phyloP scores from a whole-genome alignment of 495 filamentous ascomycete species.

The Usnea hakonensis region DNA sequence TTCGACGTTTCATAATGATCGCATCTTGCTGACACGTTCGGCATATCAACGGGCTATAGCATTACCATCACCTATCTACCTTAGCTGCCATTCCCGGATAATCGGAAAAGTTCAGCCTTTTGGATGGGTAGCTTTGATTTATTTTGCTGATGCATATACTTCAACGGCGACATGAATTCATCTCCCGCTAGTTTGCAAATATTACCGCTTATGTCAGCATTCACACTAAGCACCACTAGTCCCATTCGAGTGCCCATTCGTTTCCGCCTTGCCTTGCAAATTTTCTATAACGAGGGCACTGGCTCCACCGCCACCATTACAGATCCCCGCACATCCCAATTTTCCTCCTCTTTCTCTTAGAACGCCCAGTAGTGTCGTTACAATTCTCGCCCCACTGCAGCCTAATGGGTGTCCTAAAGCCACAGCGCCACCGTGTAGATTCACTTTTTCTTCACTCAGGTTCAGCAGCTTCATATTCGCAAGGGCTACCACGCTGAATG shows the following conservation, averaged over 20 bases:
- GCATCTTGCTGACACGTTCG: no score
- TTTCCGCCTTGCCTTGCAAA: constrained; percentile 26
- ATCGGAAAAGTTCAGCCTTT: background rate
- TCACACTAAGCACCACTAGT: constrained; percentile 10
- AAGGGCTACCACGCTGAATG: constrained; percentile 91
- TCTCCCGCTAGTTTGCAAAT: background rate
- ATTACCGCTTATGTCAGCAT: background rate
- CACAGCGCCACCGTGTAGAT: constrained; percentile 90
- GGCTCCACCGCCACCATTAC: constrained; percentile 95
- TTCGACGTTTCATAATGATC: no score
- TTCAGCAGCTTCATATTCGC: constrained; percentile 88
- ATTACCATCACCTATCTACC: no score
- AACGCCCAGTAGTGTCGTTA: constrained; percentile 84
- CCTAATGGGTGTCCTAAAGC: constrained; percentile 94
- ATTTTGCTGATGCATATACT: background rate
- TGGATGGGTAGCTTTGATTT: background rate
- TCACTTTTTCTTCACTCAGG: constrained; percentile 78
- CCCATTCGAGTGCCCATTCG: constrained; percentile 3
- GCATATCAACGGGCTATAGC: no score
- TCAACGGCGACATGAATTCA: background rate
- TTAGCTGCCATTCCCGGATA: background rate
- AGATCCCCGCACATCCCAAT: constrained; percentile 90
- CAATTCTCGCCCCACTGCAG: constrained; percentile 84
- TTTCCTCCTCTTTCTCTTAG: constrained; percentile 83
- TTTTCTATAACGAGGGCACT: constrained; percentile 83